These are phyloP conservation scores for Phaseolus coccineus DNA, from an alignment of 331 rosid genomes.

Conservation along the genomic window DNA sequence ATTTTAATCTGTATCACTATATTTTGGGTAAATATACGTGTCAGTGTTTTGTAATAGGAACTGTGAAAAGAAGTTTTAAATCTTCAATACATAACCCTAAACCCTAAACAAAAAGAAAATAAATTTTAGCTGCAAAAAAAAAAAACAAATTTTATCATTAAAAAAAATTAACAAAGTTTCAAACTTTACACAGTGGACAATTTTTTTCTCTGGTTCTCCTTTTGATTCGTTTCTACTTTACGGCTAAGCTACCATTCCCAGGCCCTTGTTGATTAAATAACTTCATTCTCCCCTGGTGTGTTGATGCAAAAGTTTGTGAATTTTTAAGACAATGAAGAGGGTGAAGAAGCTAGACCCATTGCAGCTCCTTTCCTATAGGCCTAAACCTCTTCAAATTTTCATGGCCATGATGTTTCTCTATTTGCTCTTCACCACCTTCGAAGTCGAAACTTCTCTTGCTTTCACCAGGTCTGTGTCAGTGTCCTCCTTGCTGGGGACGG, in stretches of 20 bases:
- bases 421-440: conserved; percentile 70
- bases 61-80: neutral
- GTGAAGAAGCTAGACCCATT: conserved; percentile 66
- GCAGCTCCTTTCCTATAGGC: conserved; percentile 50
- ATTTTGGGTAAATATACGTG: no score
- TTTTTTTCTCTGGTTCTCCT: neutral
- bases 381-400: conserved; percentile 66
- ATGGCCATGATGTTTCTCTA: conserved; percentile 60
- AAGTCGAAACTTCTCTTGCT: conserved; percentile 60
- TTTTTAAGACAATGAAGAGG: conserved; percentile 61
- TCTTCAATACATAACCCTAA: neutral
- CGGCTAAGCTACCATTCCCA: conserved; percentile 16
- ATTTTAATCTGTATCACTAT: no score
- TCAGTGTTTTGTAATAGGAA: no score
- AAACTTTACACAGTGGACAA: neutral
- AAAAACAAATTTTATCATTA: neutral
- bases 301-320: conserved; percentile 9
- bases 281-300: conserved; percentile 20
- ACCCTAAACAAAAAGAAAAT: no score
- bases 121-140: no score
- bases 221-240: conserved; percentile 11
- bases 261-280: neutral
- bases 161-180: neutral
- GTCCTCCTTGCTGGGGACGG: conserved; percentile 48
- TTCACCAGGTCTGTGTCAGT: conserved; percentile 53